Base-by-base conservation (phyloP, 2,329 filamentous ascomycete species). In the Pseudopithomyces chartarum region DNA sequence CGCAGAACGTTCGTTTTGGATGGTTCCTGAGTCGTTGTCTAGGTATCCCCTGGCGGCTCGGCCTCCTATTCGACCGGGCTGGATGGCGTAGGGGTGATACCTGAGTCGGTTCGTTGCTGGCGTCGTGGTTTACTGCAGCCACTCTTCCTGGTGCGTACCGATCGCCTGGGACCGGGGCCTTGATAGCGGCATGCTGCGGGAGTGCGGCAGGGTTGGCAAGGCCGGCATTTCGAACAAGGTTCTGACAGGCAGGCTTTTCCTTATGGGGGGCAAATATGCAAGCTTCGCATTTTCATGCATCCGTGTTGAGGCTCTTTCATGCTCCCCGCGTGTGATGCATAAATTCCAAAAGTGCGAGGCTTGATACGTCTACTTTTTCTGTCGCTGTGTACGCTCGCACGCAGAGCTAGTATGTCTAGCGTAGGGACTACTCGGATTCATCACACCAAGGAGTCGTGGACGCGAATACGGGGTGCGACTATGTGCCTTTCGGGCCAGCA, bases 121-220 rank as follows among this genome's bases (percentile, higher is more conserved):
- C 17, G n/a, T 19, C 12, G 39, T 50, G 47, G 7, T 20, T 19
- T 15, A 17, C 29, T 7, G 4, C 17, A 26, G 15, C 19, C 19
- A 6, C 20, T n/a, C 15, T n/a, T n/a, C 7, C 11, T 43, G 44
- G 52, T 45, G 26, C 22, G 22, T 33, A 54, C 51, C 51, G 34
- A 22, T 43, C 13, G n/a, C 20, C 33, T 47, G 43, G 51, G 15
- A 47, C 15, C 13, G 26, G 32, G 22, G 3, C 22, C 42, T 39
- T 7, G 1, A 50, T 50, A 29, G 34, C 13, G 15, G n/a, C 1
- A 17, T 40, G 33, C 19, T 36, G 34, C 47, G 47, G 47, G 47
- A 50, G 47, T 50, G 47, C 47, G 10, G 34, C 47, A 50, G 22
- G 34, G 22, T 50, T 32, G 33, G 46, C 46, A 13, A n/a, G 13